These are phyloP conservation scores for Hypomontagnella submonticulosa DNA, from an alignment of 495 filamentous ascomycete genomes.

Conservation along the genomic window DNA sequence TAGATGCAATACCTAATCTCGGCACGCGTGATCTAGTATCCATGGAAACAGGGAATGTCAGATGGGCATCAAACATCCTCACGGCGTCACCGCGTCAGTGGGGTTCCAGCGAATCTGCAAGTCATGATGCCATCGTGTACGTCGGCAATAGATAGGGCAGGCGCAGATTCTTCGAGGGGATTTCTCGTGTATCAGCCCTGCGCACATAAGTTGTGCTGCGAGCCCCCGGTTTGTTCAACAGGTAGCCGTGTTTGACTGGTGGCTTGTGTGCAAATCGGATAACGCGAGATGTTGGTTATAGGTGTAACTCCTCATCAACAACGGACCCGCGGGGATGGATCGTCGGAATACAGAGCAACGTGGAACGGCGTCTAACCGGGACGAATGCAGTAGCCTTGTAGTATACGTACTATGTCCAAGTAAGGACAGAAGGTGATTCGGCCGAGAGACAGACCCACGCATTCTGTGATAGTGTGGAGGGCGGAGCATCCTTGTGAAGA, in stretches of 20 bases:
- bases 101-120: conserved; percentile 7
- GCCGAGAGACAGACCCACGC: conserved; percentile 31
- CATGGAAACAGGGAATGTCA: background rate
- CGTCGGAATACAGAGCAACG: conserved; percentile 30
- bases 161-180: conserved; percentile 6
- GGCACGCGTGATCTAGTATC: conserved; percentile 19
- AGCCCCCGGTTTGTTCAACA: conserved; percentile 23
- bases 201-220: conserved; percentile 20
- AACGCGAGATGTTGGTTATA: conserved; percentile 10
- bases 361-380: conserved; percentile 25
- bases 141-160: conserved; percentile 17
- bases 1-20: conserved; percentile 18
- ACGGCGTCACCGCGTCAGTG: background rate
- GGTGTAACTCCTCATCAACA: conserved; percentile 14
- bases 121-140: conserved; percentile 18
- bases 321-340: conserved; percentile 27
- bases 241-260: conserved; percentile 18
- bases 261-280: conserved; percentile 21
- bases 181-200: conserved; percentile 31
- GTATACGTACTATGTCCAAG: conserved; percentile 11
- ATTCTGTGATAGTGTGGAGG: conserved; percentile 26
- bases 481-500: conserved; percentile 31
- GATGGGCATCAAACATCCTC: conserved; percentile 4
- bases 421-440: conserved; percentile 21
- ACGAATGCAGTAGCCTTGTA: conserved; percentile 25